Evolutionary conservation across 495 filamentous ascomycete species (phyloP).

Genomic region (Collariella sp.): DNA sequence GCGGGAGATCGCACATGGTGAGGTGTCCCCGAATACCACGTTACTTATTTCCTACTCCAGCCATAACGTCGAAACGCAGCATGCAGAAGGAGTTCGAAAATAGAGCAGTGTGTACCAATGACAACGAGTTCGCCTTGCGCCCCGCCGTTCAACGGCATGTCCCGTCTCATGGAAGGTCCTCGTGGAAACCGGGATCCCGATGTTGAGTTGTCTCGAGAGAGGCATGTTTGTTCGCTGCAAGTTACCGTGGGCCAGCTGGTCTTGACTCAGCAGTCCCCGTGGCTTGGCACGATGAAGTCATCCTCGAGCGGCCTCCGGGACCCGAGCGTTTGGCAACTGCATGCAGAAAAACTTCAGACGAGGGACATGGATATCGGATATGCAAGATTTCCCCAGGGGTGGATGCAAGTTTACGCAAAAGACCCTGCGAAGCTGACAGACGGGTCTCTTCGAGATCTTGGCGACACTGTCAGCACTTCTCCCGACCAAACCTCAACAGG

Average conservation of each 20-base stretch:
- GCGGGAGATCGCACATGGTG: constrained; percentile 10
- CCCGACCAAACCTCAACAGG: constrained; percentile 2
- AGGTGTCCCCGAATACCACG: constrained; percentile 20
- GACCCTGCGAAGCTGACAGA: constrained; percentile 22
- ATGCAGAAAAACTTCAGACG: neutral
- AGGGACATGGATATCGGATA: neutral
- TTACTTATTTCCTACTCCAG: constrained; percentile 12
- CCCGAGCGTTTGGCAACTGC: constrained; percentile 18
- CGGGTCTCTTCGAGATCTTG: constrained; percentile 9
- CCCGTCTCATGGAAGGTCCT: neutral
- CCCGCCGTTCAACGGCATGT: neutral
- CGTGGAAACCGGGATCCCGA: neutral
- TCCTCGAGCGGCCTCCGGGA: neutral
- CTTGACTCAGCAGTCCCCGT: neutral
- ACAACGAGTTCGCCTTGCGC: neutral
- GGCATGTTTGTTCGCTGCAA: neutral
- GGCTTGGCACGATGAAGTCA: no score
- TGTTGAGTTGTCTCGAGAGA: neutral
- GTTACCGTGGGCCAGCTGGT: neutral
- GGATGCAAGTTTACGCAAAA: neutral
- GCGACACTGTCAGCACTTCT: neutral
- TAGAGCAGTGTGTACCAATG: constrained; percentile 1
- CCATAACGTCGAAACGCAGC: constrained; percentile 17
- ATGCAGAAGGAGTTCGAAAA: constrained; percentile 13
- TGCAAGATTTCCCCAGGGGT: constrained; percentile 1